Percentiles rank a stretch among this genome's conserved stretches.
Conservation (phyloP, 805 yeast genomes). For the Lachancea waltii region DNA sequence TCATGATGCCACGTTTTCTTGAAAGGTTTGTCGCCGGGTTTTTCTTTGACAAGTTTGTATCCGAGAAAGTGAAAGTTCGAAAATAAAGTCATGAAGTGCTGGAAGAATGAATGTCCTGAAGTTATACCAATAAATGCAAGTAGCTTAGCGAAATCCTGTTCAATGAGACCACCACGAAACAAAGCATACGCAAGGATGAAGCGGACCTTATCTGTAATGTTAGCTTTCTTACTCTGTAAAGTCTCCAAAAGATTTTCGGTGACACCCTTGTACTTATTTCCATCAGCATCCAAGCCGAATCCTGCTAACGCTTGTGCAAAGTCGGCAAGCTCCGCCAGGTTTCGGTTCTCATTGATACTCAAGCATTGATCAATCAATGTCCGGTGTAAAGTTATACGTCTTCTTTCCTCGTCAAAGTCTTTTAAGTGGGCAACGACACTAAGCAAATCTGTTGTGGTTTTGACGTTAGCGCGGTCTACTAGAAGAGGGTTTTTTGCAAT, state of each 20-base stretch:
- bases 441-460: constrained; percentile 62
- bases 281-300: constrained; percentile 63
- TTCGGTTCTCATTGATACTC: constrained; percentile 48
- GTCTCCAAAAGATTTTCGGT: constrained; percentile 56
- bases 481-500: constrained; percentile 67
- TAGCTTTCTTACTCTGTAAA: constrained; percentile 44
- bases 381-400: constrained; percentile 53
- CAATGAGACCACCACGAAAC: constrained; percentile 75
- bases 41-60: constrained; percentile 43
- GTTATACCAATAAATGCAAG: constrained; percentile 46
- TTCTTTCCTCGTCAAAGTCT: constrained; percentile 62
- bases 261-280: constrained; percentile 51
- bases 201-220: constrained; percentile 64
- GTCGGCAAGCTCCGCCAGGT: constrained; percentile 68
- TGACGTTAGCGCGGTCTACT: constrained; percentile 59
- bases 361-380: constrained; percentile 60
- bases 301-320: constrained; percentile 80
- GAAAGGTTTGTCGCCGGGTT: constrained; percentile 38
- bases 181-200: constrained; percentile 67
- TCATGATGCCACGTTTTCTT: constrained; percentile 52
- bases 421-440: constrained; percentile 66
- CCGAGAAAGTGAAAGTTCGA: constrained; percentile 55
- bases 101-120: constrained; percentile 35
- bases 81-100: constrained; percentile 47
- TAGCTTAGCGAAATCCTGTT: constrained; percentile 64